Evolutionary conservation across 2,329 filamentous ascomycete species (phyloP), one percentile per base, ranked within the genome.

Genomic region (Fusarium proliferatum): DNA sequence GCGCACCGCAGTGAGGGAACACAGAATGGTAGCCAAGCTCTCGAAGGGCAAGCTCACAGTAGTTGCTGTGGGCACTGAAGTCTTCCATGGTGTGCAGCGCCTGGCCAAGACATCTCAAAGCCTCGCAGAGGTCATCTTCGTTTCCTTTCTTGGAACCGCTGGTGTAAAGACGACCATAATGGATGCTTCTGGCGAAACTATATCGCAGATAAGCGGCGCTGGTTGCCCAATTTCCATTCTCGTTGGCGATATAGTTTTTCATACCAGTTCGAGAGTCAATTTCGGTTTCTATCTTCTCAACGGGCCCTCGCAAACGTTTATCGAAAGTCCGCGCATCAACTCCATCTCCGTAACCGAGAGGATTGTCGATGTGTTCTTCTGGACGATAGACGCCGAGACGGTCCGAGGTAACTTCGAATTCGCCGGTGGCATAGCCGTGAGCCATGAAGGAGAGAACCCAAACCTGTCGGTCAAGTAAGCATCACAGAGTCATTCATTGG

Each of bases 161-260:
- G 33, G 91, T 93, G 79, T 95, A 96, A 34, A 93, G 83, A 41
- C 94, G 88, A 19, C 93, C 94, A 76, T 89, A 95, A 82, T 96
- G 93, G 71, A 96, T 93, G 80, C 91, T 90, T 67, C 93, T 89
- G 19, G 87, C 87, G 70, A 96, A 86, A 76, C 93, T 95, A 82
- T 90, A 94, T 75, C 91, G 91, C 67, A 97, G 87, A 78, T 96
- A 98, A 43, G 93, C 95, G 12, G 93, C 86, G 72, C 95, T 97
- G 26, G 96, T 99, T 3, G 95, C 94, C 93, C 95, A 98, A 45
- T 90, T 88, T 9, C 95, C 94, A 19, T 84, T 86, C 81, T 98
- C 96, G 78, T 98, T 98, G 68, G 96, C 91, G 75, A 99, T 98
- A 82, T 99, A 99, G 81, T 98, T 98, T 84, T 98, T 99, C 96